Percentiles rank a stretch among this genome's conserved stretches.
Conservation (phyloP, 352 stramenopile genomes). For the Globisporangium megalacanthum region DNA sequence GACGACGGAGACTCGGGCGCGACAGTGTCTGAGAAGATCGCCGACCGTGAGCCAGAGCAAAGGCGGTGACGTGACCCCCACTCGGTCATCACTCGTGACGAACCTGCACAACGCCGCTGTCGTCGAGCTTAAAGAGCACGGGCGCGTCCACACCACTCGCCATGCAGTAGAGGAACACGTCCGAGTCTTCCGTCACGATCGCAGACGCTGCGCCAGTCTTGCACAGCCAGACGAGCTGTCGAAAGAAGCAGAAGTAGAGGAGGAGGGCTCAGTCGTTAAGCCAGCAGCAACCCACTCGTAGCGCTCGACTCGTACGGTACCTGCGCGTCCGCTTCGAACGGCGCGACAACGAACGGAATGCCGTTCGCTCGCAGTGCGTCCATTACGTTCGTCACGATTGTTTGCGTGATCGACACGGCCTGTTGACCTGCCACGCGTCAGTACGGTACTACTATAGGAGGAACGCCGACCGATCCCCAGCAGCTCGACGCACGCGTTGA, state of each 20-base stretch:
- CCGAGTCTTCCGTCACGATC: slow-evolving; percentile 80
- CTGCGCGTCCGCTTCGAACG: slow-evolving; percentile 72
- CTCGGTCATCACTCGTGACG: too few species aligned
- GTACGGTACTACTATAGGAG: too few species aligned
- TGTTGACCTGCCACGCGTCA: too few species aligned
- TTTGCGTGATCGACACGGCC: slow-evolving; percentile 62
- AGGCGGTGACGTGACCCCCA: too few species aligned
- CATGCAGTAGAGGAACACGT: slow-evolving; percentile 75
- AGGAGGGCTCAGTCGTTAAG: not conserved
- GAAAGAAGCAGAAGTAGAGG: not conserved
- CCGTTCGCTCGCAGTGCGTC: slow-evolving; percentile 33
- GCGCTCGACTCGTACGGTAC: slow-evolving; percentile 1
- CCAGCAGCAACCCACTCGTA: not conserved
- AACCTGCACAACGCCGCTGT: slow-evolving; percentile 51
- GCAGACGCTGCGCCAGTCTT: slow-evolving; percentile 44
- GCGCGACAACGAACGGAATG: slow-evolving; percentile 61
- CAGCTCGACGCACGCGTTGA: slow-evolving; percentile 24
- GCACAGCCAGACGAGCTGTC: slow-evolving; percentile 77
- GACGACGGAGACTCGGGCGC: slow-evolving; percentile 42
- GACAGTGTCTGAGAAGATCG: slow-evolving; percentile 35
- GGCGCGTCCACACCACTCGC: slow-evolving; percentile 37
- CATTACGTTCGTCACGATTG: slow-evolving; percentile 57
- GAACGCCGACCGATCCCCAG: not conserved
- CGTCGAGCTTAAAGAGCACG: slow-evolving; percentile 71
- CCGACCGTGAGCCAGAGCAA: not conserved